Base-by-base conservation (phyloP, 1,284 basidiomycete species). In the Singerocomus inundabilis region DNA sequence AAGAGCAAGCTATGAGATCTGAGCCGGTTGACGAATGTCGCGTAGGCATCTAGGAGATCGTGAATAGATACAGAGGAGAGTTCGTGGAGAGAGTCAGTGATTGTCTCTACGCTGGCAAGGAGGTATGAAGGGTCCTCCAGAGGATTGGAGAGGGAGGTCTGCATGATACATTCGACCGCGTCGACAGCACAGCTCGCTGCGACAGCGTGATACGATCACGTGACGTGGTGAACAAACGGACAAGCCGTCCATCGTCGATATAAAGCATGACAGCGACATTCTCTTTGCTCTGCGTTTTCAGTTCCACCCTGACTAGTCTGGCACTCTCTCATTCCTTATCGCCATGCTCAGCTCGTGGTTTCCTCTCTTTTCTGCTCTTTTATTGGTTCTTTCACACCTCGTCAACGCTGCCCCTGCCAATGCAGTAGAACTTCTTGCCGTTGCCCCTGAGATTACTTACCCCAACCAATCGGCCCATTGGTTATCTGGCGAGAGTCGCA, bases 41-140 rank as follows among this genome's bases (percentile, higher is more conserved):
- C 68, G 58, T 85, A 85, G 18, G 84, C 80, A 57, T 85, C 81
- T 26, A 74, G 61, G 48, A 84, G 65, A 58, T 82, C 80, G 54
- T 80, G 77, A 29, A 67, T 48, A 1, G 72, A 71, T n/a, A 75
- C 63, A n/a, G 51, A 55, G 3, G 68, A 61, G 0, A 58, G 55
- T 30, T 73, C 68, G 13, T 68, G 55, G 16, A 74, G 57, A 8
- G 81, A 80, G 50, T 73, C 71, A 8, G 71, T 49, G 34, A 85
- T 66, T 4, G 76, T 79, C 38, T 71, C 63, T 6, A 81, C 55
- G 35, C 77, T 71, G 2, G 80, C 76, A 35, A 57, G 60, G 10
- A 79, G 59, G 51, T 69, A 77, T 0, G 52, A 48, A 8, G 60
- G 49, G 25, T 63, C 63, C 40, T 58, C 47, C 16, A 57, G 49